phyloP scores from a whole-genome alignment of 306 rosid species.

The Quercus aquifolioides region DNA sequence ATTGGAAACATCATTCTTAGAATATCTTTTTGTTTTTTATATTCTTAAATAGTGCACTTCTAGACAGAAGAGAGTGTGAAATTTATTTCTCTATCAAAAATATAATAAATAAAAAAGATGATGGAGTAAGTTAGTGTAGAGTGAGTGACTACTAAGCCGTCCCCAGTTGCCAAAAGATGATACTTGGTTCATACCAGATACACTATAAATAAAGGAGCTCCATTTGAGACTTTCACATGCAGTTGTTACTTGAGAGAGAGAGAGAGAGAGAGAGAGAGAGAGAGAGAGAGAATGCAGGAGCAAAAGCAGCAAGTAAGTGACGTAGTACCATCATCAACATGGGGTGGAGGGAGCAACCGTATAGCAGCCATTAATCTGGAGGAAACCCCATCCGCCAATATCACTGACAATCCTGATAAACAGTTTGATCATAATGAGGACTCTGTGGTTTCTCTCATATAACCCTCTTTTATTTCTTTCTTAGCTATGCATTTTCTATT shows the following conservation, averaged over 20 bases:
- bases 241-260: not conserved
- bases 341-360: conserved; percentile 32
- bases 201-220: not conserved
- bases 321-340: not conserved
- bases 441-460: conserved; percentile 27
- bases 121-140: too few species aligned
- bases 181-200: not conserved
- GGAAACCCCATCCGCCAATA: not conserved
- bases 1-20: too few species aligned
- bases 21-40: too few species aligned
- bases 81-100: too few species aligned
- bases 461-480: not conserved
- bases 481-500: not conserved
- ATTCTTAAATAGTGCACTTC: too few species aligned
- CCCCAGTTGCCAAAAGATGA: not conserved
- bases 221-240: not conserved
- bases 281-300: not conserved
- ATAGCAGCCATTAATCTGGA: conserved; percentile 27
- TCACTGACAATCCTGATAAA: not conserved
- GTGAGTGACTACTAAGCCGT: too few species aligned
- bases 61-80: too few species aligned
- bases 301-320: not conserved
- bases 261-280: not conserved
- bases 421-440: not conserved
- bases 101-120: too few species aligned